Evolutionary conservation across 208 protist species (phyloP).

Genomic region (Kentomonas sorsogonicus): DNA sequence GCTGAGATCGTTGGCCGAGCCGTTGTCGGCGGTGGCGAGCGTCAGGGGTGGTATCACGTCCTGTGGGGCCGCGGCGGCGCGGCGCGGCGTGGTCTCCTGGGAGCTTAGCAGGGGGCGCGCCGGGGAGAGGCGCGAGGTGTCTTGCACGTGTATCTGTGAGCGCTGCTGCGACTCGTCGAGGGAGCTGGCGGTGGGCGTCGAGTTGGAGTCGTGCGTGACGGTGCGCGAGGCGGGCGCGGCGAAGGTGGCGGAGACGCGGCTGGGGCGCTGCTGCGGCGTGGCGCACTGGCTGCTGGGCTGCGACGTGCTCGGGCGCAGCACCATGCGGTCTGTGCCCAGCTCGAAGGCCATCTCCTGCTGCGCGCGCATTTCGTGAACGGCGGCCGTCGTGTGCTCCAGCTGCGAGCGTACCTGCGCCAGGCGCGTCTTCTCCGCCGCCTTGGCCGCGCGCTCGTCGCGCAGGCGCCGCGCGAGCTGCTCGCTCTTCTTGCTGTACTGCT

Average conservation of each 20-base stretch:
- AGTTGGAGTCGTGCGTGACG: constrained; percentile 5
- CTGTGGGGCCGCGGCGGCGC: too few relatives aligned
- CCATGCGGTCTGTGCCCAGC: constrained; percentile 26
- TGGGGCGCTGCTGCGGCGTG: constrained; percentile 17
- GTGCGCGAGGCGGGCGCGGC: background rate
- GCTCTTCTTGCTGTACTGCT: too few relatives aligned
- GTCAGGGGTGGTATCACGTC: too few relatives aligned
- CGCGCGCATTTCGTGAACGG: too few relatives aligned
- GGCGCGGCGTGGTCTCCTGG: constrained; percentile 25
- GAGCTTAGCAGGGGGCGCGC: constrained; percentile 33
- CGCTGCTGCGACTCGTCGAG: constrained; percentile 16
- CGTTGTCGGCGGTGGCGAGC: too few relatives aligned
- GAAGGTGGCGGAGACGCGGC: background rate
- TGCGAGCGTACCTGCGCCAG: too few relatives aligned
- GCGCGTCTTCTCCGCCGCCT: too few relatives aligned
- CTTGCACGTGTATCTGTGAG: constrained; percentile 33
- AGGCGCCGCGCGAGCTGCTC: too few relatives aligned
- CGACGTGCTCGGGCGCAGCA: constrained; percentile 14
- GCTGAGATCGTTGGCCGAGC: too few relatives aligned
- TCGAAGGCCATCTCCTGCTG: constrained; percentile 18
- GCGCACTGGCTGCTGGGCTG: constrained; percentile 22
- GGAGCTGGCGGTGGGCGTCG: constrained; percentile 16
- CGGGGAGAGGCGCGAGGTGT: constrained; percentile 39
- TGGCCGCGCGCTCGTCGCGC: too few relatives aligned
- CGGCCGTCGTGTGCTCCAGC: too few relatives aligned